Percentiles rank a stretch among this genome's conserved stretches.
phyloP scores from a whole-genome alignment of 495 filamentous ascomycete species.

The Penicillium fimorum region DNA sequence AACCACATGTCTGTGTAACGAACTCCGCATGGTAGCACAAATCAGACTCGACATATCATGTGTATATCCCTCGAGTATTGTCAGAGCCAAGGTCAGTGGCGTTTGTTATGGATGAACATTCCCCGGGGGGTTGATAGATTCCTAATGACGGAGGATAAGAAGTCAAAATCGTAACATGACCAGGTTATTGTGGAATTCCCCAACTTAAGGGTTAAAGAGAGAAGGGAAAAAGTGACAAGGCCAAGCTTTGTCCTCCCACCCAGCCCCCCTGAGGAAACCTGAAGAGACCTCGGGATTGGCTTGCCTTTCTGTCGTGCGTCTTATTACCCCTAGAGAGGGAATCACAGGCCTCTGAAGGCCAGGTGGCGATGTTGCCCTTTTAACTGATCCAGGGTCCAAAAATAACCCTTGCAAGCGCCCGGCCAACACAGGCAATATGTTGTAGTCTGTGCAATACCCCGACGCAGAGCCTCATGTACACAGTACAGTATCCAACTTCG shows the following conservation, averaged over 20 bases:
- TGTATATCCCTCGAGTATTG: slow-evolving; percentile 7
- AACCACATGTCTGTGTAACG: too few relatives aligned
- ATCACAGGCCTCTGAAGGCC: not conserved
- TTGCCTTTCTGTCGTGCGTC: not conserved
- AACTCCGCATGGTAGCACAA: not conserved
- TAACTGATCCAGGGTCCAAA: not conserved
- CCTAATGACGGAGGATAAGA: slow-evolving; percentile 19
- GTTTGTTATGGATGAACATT: slow-evolving; percentile 24
- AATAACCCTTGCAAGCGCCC: not conserved
- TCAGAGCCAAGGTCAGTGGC: slow-evolving; percentile 13
- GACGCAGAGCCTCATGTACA: slow-evolving; percentile 1
- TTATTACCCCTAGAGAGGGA: not conserved
- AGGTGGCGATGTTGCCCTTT: not conserved
- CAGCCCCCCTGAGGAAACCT: not conserved
- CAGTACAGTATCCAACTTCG: not conserved
- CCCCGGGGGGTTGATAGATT: slow-evolving; percentile 16
- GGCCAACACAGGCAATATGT: not conserved
- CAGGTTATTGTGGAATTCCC: not conserved
- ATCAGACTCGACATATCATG: not conserved
- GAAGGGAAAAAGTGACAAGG: not conserved
- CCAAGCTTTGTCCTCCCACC: not conserved
- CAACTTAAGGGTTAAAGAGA: not conserved
- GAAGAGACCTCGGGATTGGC: not conserved
- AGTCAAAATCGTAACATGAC: not conserved
- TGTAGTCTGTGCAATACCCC: not conserved